Conservation (phyloP, 345 rosid genomes). For the Anastatica hierochuntica region DNA sequence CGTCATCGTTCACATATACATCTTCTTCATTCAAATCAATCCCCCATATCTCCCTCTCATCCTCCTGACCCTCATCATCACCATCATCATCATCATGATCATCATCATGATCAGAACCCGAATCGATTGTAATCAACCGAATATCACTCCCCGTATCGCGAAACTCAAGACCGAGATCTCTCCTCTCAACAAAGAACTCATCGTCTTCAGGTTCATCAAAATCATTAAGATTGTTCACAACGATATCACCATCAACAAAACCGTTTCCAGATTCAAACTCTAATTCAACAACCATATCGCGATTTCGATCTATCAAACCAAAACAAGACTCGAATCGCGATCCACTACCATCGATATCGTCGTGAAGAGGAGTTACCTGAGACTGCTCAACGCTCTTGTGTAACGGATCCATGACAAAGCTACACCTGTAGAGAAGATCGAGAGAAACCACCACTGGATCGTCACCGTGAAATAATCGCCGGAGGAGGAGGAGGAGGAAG, state of each 20-base stretch:
- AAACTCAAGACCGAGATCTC: conserved; percentile 31
- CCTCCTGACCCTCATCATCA: too few relatives aligned
- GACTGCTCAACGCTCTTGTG: conserved; percentile 79
- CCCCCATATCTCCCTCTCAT: conserved; percentile 21
- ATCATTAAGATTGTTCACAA: conserved; percentile 5
- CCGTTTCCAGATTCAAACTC: conserved; percentile 37
- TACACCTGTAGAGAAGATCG: conserved; percentile 31
- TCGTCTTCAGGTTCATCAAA: conserved; percentile 31
- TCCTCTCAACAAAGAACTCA: conserved; percentile 46
- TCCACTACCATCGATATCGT: conserved; percentile 10
- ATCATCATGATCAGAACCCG: conserved; percentile 40
- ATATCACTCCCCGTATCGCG: conserved; percentile 26
- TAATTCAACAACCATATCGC: conserved; percentile 30
- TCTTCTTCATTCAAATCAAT: conserved; percentile 43
- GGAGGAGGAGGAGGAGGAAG: too few relatives aligned
- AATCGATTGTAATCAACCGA: conserved; percentile 33
- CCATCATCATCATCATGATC: conserved; percentile 6
- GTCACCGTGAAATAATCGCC: too few relatives aligned
- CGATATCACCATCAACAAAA: conserved; percentile 24
- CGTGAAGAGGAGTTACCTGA: conserved; percentile 28
- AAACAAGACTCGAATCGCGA: conserved; percentile 25
- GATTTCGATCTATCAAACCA: conserved; percentile 34
- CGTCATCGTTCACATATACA: conserved; percentile 29
- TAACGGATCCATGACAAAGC: conserved; percentile 68
- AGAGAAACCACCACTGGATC: too few relatives aligned